Conservation (phyloP, 345 rosid species). For the Nasturtium officinale region DNA sequence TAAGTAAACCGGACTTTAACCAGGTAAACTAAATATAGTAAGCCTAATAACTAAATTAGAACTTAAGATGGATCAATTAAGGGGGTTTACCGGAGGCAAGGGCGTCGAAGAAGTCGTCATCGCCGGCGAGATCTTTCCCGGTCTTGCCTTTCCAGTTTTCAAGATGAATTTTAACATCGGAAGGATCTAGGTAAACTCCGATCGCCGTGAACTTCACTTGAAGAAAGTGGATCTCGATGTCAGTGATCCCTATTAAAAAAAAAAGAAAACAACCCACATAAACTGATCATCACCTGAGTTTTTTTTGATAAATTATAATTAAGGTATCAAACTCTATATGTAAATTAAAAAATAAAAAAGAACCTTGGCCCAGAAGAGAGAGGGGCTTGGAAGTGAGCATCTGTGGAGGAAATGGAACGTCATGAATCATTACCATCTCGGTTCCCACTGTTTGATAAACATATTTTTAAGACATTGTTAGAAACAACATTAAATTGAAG, state of each 20-base stretch:
- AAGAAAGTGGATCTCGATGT: slow-evolving; percentile 88
- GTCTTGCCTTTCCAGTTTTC: slow-evolving; percentile 78
- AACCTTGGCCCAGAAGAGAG: slow-evolving; percentile 74
- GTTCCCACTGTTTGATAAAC: slow-evolving; percentile 58
- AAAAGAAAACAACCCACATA: neutral
- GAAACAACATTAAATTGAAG: neutral
- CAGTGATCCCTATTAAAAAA: slow-evolving; percentile 67
- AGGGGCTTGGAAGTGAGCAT: slow-evolving; percentile 63
- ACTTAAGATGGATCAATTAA: neutral
- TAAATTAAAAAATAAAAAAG: neutral
- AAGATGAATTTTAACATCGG: slow-evolving; percentile 57
- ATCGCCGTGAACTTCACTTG: slow-evolving; percentile 95
- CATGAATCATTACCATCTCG: slow-evolving; percentile 73
- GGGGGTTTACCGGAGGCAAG: slow-evolving; percentile 58
- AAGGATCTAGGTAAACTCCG: slow-evolving; percentile 83
- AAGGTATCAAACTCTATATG: neutral
- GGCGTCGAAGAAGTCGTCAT: slow-evolving; percentile 84
- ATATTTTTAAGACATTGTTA: neutral
- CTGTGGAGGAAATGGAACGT: slow-evolving; percentile 67
- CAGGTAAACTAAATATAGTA: neutral
- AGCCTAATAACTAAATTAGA: neutral
- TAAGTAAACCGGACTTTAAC: neutral
- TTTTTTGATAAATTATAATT: neutral
- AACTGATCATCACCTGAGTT: neutral
- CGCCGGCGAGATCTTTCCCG: slow-evolving; percentile 57